Conservation (phyloP, 2,329 filamentous ascomycete species). For the Lachnellula cervina region DNA sequence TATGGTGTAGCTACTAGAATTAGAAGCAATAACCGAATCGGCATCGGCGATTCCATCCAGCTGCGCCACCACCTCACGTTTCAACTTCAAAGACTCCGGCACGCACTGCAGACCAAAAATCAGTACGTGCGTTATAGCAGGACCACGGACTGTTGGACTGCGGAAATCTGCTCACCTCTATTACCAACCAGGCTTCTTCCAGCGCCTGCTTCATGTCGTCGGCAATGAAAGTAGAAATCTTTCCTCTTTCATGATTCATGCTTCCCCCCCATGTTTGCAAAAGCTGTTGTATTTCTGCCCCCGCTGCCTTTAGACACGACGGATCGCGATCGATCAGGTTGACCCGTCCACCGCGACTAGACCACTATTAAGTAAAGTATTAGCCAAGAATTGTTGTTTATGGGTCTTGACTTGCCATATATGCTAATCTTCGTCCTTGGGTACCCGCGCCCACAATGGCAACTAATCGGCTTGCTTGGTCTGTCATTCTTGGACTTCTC, state of each 20-base stretch:
- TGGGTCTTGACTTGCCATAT: background rate
- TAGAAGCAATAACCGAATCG: slow-evolving; percentile 40
- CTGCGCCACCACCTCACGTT: slow-evolving; percentile 35
- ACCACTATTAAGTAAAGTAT: background rate
- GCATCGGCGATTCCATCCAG: slow-evolving; percentile 35
- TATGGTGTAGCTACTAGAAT: slow-evolving; percentile 44
- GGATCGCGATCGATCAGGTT: background rate
- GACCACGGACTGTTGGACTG: background rate
- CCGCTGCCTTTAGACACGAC: background rate
- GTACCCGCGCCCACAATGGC: background rate
- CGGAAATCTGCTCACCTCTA: background rate
- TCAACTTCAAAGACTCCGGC: slow-evolving; percentile 38
- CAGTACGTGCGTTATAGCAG: background rate
- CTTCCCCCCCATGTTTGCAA: background rate
- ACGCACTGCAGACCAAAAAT: slow-evolving; percentile 18
- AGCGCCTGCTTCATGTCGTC: background rate
- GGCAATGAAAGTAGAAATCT: background rate
- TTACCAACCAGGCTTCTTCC: background rate
- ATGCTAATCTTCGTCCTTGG: background rate
- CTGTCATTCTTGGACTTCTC: no score
- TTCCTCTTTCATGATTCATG: background rate
- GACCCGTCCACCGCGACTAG: background rate
- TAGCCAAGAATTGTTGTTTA: background rate
- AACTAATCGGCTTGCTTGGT: no score
- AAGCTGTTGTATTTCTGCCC: background rate